A percentile compares a stretch with the other conserved stretches of the same genome.
These are phyloP conservation scores for Paecilomyces sp. DNA, from an alignment of 2,329 filamentous ascomycete species.

Conservation along the genomic window DNA sequence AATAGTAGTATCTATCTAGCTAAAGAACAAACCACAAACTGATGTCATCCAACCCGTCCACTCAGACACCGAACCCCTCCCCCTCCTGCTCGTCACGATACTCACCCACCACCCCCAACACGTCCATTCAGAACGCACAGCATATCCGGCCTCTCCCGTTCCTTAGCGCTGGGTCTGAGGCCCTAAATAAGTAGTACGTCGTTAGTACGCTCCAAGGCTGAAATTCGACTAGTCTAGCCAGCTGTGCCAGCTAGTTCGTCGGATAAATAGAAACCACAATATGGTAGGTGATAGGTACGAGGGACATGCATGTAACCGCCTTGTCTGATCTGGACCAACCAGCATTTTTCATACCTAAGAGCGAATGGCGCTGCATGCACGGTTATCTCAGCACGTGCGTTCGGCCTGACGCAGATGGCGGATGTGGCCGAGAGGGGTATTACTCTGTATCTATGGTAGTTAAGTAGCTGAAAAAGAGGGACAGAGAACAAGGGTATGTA, in stretches of 20 bases:
- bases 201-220: too few relatives aligned
- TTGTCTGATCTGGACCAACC: not conserved
- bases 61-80: not conserved
- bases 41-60: not conserved
- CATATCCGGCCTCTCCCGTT: not conserved
- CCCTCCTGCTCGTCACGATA: not conserved
- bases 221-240: too few relatives aligned
- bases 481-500: too few relatives aligned
- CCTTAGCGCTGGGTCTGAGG: not conserved
- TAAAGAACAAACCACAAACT: not conserved
- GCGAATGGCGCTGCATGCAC: not conserved
- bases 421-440: too few relatives aligned
- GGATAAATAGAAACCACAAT: too few relatives aligned
- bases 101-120: not conserved
- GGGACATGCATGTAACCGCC: not conserved
- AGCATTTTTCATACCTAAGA: not conserved
- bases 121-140: not conserved
- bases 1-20: not conserved
- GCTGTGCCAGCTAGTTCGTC: too few relatives aligned
- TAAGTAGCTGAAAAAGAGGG: too few relatives aligned
- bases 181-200: not conserved
- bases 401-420: not conserved
- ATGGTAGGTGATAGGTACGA: too few relatives aligned
- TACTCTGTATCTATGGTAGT: too few relatives aligned
- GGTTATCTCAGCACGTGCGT: not conserved